phyloP scores from a whole-genome alignment of 225 moss, liverwort and hornwort species.

The Lunularia cruciata region DNA sequence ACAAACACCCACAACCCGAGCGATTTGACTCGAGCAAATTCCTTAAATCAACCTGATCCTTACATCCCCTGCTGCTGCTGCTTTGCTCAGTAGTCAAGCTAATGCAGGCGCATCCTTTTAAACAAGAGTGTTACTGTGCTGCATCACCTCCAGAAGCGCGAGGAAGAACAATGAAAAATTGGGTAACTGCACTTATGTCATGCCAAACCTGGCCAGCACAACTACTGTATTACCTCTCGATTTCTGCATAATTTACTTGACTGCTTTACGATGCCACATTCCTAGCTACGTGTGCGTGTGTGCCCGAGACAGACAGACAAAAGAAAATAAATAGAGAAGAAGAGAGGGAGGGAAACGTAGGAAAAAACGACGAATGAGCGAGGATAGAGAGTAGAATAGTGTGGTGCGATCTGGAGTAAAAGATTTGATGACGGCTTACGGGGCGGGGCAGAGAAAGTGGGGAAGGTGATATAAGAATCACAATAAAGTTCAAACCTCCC shows the following conservation, averaged over 20 bases:
- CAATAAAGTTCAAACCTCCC: constrained; percentile 37
- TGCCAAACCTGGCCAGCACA: constrained; percentile 38
- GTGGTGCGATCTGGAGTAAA: background rate
- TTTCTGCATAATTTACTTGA: constrained; percentile 37
- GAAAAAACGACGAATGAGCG: background rate
- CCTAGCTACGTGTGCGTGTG: constrained; percentile 28
- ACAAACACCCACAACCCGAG: constrained; percentile 28
- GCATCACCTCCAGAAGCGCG: constrained; percentile 34
- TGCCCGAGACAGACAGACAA: constrained; percentile 26
- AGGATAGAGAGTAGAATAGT: background rate
- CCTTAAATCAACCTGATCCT: constrained; percentile 36
- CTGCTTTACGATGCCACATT: constrained; percentile 38
- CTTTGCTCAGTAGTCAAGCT: constrained; percentile 34
- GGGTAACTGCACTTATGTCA: constrained; percentile 26
- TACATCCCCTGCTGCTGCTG: constrained; percentile 28
- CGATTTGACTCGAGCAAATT: constrained; percentile 30
- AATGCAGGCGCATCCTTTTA: constrained; percentile 31
- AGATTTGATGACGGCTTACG: constrained; percentile 6
- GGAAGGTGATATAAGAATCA: constrained; percentile 28
- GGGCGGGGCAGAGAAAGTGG: constrained; percentile 3
- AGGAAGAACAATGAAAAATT: constrained; percentile 38
- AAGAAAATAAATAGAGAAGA: background rate
- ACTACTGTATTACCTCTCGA: constrained; percentile 35
- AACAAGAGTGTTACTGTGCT: constrained; percentile 27
- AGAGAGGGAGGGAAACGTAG: background rate